Conservation (phyloP, 495 filamentous ascomycete species). For the Sporormia fimetaria region DNA sequence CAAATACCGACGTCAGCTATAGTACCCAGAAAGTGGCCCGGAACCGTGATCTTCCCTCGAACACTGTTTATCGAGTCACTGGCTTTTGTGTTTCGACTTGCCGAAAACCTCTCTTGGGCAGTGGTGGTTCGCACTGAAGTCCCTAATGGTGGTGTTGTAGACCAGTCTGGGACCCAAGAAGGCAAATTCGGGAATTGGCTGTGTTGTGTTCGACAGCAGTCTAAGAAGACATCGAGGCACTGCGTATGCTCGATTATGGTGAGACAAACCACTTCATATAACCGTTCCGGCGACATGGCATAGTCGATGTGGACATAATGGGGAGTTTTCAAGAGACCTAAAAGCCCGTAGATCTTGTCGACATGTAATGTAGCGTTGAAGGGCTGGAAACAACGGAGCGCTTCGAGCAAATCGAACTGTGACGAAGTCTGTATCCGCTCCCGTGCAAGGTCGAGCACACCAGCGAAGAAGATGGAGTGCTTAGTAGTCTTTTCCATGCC, state of each 20-base stretch:
- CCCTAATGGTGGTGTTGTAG: too few species aligned
- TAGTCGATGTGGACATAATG: neutral
- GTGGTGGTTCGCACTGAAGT: too few species aligned
- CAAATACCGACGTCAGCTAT: too few species aligned
- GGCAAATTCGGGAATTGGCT: neutral
- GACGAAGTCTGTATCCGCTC: neutral
- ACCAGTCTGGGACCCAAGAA: slow-evolving; percentile 2
- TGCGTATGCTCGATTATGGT: neutral
- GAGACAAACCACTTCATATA: neutral
- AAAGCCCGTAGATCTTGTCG: neutral
- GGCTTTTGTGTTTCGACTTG: too few species aligned
- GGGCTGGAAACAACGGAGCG: neutral
- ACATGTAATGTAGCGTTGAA: neutral
- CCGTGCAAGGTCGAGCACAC: neutral
- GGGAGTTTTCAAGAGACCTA: neutral
- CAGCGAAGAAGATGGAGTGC: neutral
- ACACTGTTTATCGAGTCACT: too few species aligned
- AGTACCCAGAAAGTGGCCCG: too few species aligned
- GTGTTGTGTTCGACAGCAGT: too few species aligned
- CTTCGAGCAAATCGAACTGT: neutral
- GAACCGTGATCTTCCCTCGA: too few species aligned
- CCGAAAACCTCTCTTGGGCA: too few species aligned
- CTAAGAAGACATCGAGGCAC: neutral
- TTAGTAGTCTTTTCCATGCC: neutral
- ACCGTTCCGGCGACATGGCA: neutral